Evolutionary conservation across 2,329 filamentous ascomycete species (phyloP).

Genomic region (Capronia coronata): DNA sequence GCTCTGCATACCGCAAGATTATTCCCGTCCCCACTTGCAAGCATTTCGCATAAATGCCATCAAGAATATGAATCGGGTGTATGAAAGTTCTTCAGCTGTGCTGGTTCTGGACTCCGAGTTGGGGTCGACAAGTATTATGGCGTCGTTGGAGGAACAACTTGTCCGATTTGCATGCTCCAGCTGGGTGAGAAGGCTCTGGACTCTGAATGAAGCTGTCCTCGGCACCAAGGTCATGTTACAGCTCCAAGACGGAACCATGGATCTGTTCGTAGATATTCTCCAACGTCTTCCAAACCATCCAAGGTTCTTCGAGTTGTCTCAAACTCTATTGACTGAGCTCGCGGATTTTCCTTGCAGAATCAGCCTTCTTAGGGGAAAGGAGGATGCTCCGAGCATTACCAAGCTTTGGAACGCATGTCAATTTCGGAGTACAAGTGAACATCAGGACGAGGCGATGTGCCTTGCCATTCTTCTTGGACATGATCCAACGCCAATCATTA

Average conservation of each 20-base stretch:
- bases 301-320: no score
- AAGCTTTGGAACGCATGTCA: neutral
- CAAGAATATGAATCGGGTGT: neutral
- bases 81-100: neutral
- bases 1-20: neutral
- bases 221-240: neutral
- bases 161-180: neutral
- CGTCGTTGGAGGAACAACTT: neutral
- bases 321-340: no score
- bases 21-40: no score
- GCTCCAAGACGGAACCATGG: neutral
- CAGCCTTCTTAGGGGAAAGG: no score
- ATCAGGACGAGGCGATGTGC: constrained; percentile 4
- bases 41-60: neutral
- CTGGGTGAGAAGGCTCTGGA: neutral
- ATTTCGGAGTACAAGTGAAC: neutral
- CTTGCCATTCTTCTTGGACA: neutral
- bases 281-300: no score
- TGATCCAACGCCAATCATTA: neutral
- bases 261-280: neutral
- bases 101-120: neutral
- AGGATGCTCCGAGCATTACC: neutral
- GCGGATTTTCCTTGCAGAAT: no score
- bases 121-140: neutral
- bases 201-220: neutral